Conservation (phyloP, 2,329 filamentous ascomycete genomes). For the Monilinia laxa region DNA sequence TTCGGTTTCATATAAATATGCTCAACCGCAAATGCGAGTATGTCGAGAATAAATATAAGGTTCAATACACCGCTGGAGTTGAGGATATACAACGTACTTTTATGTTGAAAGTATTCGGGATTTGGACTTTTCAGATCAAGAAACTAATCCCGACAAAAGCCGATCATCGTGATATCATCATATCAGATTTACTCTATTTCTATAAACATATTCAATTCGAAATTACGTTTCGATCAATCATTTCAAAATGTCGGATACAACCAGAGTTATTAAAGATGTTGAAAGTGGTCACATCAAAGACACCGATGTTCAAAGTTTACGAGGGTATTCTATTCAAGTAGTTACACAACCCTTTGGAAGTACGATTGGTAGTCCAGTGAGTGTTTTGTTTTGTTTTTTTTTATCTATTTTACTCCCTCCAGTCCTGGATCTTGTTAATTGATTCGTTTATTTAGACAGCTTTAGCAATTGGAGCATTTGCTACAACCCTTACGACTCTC, state of each 20-base stretch:
- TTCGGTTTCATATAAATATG: not conserved
- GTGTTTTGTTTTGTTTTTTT: not conserved
- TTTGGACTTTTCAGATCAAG: not conserved
- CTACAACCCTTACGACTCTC: slow-evolving; percentile 54
- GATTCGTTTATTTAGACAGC: slow-evolving; percentile 42
- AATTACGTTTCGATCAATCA: not conserved
- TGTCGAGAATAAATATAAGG: not conserved
- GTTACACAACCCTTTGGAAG: slow-evolving; percentile 1
- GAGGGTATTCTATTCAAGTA: slow-evolving; percentile 2
- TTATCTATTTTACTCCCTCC: too few species aligned
- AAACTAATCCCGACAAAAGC: not conserved
- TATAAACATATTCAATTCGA: not conserved
- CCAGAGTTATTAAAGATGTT: not conserved
- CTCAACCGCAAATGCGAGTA: not conserved
- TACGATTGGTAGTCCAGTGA: slow-evolving; percentile 1
- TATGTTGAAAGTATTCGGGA: not conserved
- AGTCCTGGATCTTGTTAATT: not conserved
- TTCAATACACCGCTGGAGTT: too few species aligned
- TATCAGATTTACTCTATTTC: not conserved
- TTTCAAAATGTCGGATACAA: not conserved
- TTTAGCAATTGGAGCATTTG: slow-evolving; percentile 53
- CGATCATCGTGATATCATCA: not conserved
- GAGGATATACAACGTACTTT: too few species aligned
- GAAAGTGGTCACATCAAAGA: not conserved
- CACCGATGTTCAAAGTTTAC: not conserved